phyloP scores from a whole-genome alignment of 1,284 basidiomycete genomes.

The Boletellus deceptivus region DNA sequence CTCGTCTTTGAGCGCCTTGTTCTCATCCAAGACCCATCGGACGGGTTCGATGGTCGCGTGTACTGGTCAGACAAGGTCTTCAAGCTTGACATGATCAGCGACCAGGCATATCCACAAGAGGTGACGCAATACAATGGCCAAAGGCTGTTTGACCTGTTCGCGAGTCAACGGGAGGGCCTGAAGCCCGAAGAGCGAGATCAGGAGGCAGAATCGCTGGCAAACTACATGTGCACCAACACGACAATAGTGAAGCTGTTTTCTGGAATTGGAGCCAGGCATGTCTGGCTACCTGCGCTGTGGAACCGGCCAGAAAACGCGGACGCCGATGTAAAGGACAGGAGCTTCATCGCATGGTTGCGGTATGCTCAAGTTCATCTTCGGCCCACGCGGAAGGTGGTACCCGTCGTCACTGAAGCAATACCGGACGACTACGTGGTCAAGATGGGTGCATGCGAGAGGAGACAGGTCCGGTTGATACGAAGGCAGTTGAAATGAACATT shows the following conservation, averaged over 20 bases:
- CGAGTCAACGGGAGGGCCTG: slow-evolving; percentile 9
- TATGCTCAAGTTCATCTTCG: slow-evolving; percentile 9
- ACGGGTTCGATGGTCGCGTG: slow-evolving; percentile 9
- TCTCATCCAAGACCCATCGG: slow-evolving; percentile 8
- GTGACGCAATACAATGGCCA: slow-evolving; percentile 4
- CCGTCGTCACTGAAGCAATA: slow-evolving; percentile 3
- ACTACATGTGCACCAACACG: slow-evolving; percentile 6
- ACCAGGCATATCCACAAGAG: slow-evolving; percentile 5
- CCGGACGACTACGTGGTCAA: slow-evolving; percentile 5
- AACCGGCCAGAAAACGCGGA: slow-evolving; percentile 4
- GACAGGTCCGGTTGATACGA: neutral
- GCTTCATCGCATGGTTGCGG: slow-evolving; percentile 7
- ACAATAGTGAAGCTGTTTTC: slow-evolving; percentile 12
- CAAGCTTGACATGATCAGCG: slow-evolving; percentile 6
- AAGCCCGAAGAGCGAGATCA: slow-evolving; percentile 3
- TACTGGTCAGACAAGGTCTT: slow-evolving; percentile 9
- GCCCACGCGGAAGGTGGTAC: slow-evolving; percentile 3
- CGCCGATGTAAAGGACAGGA: slow-evolving; percentile 8
- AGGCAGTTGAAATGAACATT: neutral
- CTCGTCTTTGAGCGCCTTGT: slow-evolving; percentile 6
- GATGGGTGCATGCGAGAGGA: slow-evolving; percentile 3
- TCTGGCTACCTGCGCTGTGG: slow-evolving; percentile 7
- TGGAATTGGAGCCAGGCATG: neutral
- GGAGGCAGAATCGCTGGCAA: slow-evolving; percentile 7
- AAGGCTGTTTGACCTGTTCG: slow-evolving; percentile 10